Evolutionary conservation across 177 flowering plant species (phyloP).

Genomic region (Vitis hybrid): DNA sequence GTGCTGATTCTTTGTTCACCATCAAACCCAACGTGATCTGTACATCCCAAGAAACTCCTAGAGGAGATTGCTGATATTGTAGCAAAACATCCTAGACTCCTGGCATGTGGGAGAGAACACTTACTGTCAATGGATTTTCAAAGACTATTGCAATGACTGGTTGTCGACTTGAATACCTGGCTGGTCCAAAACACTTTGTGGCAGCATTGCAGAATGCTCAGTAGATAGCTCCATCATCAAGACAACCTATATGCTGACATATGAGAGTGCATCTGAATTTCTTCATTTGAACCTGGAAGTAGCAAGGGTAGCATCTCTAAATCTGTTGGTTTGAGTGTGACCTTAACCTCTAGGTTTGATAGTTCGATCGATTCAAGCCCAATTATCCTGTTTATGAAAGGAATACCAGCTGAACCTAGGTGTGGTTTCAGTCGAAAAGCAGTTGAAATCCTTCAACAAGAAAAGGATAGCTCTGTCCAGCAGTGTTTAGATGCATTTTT

Average conservation of each 20-base stretch:
- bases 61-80: conserved; percentile 84
- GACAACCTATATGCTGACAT: too few species aligned
- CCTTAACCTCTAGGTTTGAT: conserved; percentile 47
- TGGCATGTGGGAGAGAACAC: conserved; percentile 98
- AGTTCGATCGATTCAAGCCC: conserved; percentile 58
- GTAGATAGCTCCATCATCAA: too few species aligned
- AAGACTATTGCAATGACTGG: too few species aligned
- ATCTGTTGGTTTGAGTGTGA: conserved; percentile 59
- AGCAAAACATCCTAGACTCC: conserved; percentile 84
- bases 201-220: too few species aligned
- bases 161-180: too few species aligned
- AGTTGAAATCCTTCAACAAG: conserved; percentile 80
- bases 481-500: conserved; percentile 70
- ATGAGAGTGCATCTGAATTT: too few species aligned
- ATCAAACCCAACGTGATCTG: conserved; percentile 96
- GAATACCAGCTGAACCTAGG: conserved; percentile 79
- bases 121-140: not conserved
- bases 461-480: conserved; percentile 68
- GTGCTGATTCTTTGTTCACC: conserved; percentile 87
- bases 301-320: conserved; percentile 52
- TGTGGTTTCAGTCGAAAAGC: conserved; percentile 91
- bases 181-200: too few species aligned
- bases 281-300: conserved; percentile 21
- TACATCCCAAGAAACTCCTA: conserved; percentile 74
- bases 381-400: conserved; percentile 93